A percentile compares a stretch with the other conserved stretches of the same genome.
Conservation (phyloP, 495 filamentous ascomycete genomes). For the Elasticomyces elasticus region DNA sequence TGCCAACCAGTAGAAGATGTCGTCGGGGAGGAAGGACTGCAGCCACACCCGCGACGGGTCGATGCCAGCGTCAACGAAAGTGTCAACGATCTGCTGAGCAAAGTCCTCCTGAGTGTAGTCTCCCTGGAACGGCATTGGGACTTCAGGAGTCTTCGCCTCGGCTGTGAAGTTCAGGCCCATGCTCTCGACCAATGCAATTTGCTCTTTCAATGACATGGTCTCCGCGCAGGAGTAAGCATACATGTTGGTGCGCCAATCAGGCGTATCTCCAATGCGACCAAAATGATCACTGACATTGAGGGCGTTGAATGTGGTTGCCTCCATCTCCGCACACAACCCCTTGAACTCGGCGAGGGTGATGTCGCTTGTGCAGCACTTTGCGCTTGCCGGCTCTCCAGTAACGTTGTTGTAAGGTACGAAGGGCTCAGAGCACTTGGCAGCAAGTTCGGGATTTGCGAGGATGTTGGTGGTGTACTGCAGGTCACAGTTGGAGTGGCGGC, state of each 20-base stretch:
- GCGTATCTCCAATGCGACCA: conserved; percentile 35
- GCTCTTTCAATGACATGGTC: conserved; percentile 43
- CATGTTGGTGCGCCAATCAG: conserved; percentile 47
- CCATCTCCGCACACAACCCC: conserved; percentile 53
- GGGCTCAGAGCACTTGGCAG: conserved; percentile 49
- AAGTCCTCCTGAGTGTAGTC: conserved; percentile 48
- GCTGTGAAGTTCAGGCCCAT: conserved; percentile 47
- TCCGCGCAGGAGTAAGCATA: conserved; percentile 47
- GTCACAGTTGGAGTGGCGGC: conserved; percentile 54
- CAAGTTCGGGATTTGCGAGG: conserved; percentile 44
- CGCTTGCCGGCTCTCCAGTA: conserved; percentile 33
- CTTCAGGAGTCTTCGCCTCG: conserved; percentile 50
- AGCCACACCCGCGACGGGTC: conserved; percentile 46
- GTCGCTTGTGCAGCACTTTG: conserved; percentile 54
- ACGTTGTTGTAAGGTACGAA: conserved; percentile 41
- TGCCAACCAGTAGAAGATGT: conserved; percentile 52
- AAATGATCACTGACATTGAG: conserved; percentile 44
- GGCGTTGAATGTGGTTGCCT: conserved; percentile 44
- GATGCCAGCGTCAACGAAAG: conserved; percentile 44
- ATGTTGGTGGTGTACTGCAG: conserved; percentile 57
- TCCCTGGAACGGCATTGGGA: conserved; percentile 52
- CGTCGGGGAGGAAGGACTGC: conserved; percentile 51
- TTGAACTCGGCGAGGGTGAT: conserved; percentile 52
- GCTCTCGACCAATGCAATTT: conserved; percentile 43
- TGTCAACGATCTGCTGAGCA: conserved; percentile 49